A percentile compares a stretch with the other conserved stretches of the same genome.
Evolutionary conservation across 257 asterid species (phyloP).

Genomic region (Perilla frutescens): DNA sequence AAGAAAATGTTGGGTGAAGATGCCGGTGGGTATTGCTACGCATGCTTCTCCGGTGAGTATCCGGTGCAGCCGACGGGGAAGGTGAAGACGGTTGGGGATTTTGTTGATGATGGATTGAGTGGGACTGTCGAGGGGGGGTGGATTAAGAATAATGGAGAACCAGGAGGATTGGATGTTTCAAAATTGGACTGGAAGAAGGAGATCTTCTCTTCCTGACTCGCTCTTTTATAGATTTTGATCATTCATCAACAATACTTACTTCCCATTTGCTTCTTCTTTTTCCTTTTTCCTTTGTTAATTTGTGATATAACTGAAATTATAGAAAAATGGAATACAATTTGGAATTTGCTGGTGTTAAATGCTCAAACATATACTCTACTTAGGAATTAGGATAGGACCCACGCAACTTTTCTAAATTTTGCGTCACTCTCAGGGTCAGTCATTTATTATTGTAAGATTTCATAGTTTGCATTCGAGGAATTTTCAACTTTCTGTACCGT

Average conservation of each 20-base stretch:
- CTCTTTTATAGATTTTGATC: neutral
- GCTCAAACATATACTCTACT: no score
- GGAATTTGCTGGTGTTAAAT: no score
- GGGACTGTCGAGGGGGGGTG: constrained; percentile 76
- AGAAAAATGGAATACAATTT: no score
- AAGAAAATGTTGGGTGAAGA: constrained; percentile 49
- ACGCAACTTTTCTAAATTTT: no score
- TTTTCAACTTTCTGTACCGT: no score
- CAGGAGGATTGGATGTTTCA: constrained; percentile 21
- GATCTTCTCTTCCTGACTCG: constrained; percentile 29
- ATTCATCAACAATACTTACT: neutral
- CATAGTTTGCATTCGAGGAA: no score
- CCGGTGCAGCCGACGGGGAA: constrained; percentile 80
- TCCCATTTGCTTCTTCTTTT: neutral
- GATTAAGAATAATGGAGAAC: constrained; percentile 37
- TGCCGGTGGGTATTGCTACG: constrained; percentile 59
- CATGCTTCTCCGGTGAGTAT: constrained; percentile 80
- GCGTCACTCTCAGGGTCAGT: no score
- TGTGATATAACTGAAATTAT: no score
- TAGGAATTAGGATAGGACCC: no score
- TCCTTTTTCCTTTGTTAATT: neutral
- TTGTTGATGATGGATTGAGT: constrained; percentile 83
- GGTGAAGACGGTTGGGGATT: constrained; percentile 86
- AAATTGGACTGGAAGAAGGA: constrained; percentile 38
- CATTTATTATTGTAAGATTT: no score